These are phyloP conservation scores for Adansonia grandidieri DNA, from an alignment of 441 rosid species.

Conservation along the genomic window DNA sequence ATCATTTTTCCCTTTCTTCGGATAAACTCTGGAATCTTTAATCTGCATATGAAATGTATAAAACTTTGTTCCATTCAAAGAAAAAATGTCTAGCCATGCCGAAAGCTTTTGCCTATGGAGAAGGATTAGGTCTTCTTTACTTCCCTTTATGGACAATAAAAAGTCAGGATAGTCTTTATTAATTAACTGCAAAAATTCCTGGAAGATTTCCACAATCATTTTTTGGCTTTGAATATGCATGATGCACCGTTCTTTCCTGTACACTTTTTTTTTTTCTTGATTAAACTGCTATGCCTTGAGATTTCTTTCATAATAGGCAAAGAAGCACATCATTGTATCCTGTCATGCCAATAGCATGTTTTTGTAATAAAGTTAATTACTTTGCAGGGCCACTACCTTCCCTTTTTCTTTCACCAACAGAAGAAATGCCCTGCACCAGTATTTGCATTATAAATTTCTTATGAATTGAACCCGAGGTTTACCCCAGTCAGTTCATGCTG, in stretches of 20 bases:
- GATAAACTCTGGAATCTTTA: background rate
- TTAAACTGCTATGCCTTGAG: background rate
- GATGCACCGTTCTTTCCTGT: background rate
- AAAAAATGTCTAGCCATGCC: background rate
- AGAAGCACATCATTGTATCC: conserved; percentile 9
- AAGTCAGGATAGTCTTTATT: background rate
- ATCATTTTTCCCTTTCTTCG: background rate
- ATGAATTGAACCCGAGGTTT: background rate
- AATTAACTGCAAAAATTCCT: background rate
- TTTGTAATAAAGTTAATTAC: conserved; percentile 20
- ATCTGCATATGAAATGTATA: background rate
- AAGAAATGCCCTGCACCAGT: conserved; percentile 31
- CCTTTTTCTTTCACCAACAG: conserved; percentile 16
- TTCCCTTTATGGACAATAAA: no score
- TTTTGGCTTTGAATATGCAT: conserved; percentile 8
- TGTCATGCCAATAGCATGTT: background rate
- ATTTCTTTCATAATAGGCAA: conserved; percentile 15
- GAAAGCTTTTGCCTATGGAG: no score
- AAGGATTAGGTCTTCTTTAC: background rate
- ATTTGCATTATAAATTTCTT: conserved; percentile 21
- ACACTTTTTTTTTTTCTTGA: background rate
- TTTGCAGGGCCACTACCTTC: conserved; percentile 27
- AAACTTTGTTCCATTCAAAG: no score
- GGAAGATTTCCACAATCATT: background rate
- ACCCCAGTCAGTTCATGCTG: no score